Conservation (phyloP, 2,329 filamentous ascomycete genomes). For the Pestalotiopsis sp. region DNA sequence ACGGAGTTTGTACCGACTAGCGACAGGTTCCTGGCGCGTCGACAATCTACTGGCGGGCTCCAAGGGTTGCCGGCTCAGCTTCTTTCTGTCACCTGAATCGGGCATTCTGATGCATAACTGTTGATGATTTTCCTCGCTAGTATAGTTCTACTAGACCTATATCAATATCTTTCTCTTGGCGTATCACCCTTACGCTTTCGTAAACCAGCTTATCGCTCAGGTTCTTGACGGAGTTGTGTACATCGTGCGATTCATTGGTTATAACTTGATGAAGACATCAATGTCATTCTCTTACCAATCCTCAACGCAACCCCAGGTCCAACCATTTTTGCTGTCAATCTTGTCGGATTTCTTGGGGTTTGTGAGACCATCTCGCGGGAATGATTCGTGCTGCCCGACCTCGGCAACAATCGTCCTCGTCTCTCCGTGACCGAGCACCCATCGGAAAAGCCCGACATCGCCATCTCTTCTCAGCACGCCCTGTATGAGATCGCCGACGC, state of each 20-base stretch:
- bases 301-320: background rate
- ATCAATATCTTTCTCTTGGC: too few relatives aligned
- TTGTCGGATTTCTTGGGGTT: background rate
- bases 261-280: too few relatives aligned
- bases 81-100: background rate
- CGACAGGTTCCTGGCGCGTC: background rate
- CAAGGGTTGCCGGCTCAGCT: background rate
- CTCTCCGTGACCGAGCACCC: background rate
- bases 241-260: too few relatives aligned
- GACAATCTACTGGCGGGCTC: background rate
- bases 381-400: background rate
- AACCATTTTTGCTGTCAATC: background rate
- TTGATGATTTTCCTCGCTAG: too few relatives aligned
- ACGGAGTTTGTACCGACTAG: background rate
- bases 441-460: background rate
- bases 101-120: too few relatives aligned
- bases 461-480: conserved; percentile 2
- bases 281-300: background rate
- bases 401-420: background rate
- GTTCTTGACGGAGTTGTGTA: too few relatives aligned
- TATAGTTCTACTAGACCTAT: too few relatives aligned
- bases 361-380: background rate
- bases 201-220: too few relatives aligned
- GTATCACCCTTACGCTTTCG: too few relatives aligned
- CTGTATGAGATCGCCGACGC: conserved; percentile 3